These are phyloP conservation scores for Paecilomyces variotii DNA, from an alignment of 2,329 filamentous ascomycete species.

Conservation along the genomic window DNA sequence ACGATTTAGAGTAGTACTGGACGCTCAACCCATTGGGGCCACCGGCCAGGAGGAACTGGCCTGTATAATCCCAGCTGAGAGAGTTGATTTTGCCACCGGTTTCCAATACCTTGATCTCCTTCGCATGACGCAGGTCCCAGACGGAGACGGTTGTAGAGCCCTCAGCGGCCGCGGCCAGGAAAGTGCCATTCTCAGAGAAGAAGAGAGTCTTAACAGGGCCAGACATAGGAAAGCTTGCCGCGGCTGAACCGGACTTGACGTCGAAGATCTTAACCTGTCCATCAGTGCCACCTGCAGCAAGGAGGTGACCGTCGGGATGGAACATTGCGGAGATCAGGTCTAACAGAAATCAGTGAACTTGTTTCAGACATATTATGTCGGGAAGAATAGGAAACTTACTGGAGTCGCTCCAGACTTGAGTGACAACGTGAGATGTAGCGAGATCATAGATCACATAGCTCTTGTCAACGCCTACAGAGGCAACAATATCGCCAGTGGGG, in stretches of 20 bases:
- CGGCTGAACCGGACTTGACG: slow-evolving; percentile 67
- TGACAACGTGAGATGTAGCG: slow-evolving; percentile 56
- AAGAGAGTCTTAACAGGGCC: slow-evolving; percentile 65
- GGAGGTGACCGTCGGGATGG: slow-evolving; percentile 92
- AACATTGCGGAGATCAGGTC: slow-evolving; percentile 73
- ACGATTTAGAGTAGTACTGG: slow-evolving; percentile 78
- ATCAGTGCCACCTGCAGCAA: slow-evolving; percentile 71
- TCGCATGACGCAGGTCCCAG: slow-evolving; percentile 85
- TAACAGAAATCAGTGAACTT: slow-evolving; percentile 26
- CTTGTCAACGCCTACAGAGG: slow-evolving; percentile 85
- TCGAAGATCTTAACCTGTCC: slow-evolving; percentile 86
- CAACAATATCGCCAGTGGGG: slow-evolving; percentile 72
- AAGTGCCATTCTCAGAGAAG: slow-evolving; percentile 96
- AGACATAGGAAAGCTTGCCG: slow-evolving; percentile 60
- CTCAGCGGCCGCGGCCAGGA: slow-evolving; percentile 77
- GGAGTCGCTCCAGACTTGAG: slow-evolving; percentile 71
- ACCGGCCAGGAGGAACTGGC: slow-evolving; percentile 79
- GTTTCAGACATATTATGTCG: neutral
- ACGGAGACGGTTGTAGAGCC: slow-evolving; percentile 72
- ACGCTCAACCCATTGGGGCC: slow-evolving; percentile 76
- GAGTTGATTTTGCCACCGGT: slow-evolving; percentile 69
- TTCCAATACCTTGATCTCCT: slow-evolving; percentile 75
- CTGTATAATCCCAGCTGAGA: slow-evolving; percentile 87
- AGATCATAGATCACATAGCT: slow-evolving; percentile 87
- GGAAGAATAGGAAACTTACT: slow-evolving; percentile 47